Evolutionary conservation across 2,329 filamentous ascomycete species (phyloP), one percentile per base, ranked within the genome.

Genomic region (Knoxdaviesia capensis): DNA sequence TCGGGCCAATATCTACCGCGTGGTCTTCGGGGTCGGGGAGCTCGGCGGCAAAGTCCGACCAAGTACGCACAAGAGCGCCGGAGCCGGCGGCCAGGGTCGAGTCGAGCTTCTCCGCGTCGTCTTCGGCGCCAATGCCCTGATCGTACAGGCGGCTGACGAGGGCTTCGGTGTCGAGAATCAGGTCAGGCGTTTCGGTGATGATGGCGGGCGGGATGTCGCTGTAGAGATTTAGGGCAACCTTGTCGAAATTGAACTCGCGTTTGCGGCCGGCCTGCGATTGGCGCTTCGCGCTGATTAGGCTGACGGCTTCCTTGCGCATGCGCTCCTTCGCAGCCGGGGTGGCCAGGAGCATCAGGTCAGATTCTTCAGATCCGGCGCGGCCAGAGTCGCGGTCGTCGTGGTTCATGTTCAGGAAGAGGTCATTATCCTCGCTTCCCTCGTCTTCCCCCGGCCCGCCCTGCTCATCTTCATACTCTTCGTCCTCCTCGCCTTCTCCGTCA

Each of bases 131-230:
- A 9, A 76, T 65, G 1, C 71, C 71, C 44, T 76, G 69, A 39
- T 70, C 67, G 49, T 83, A 82, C 11, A 87, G 62, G 41, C 65
- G 65, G 40, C 67, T 66, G 35, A 93, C 61, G 36, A 84, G 59
- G 35, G 74, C 68, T 54, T 94, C 87, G 7, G 82, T 92, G 40
- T 72, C 66, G 33, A 92, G 60, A 38, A 94, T 74, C 20, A 93
- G 57, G 38, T 77, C 67, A 46, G 79, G 74, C 1, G 77, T 63
- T 58, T 94, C 88, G 5, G 66, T 65, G 38, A 92, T 62, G 11
- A 59, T 52, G 1, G 80, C 73, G 33, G 70, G 62, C 34, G 69
- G 69, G 58, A 67, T 56, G 54, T 62, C 55, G 5, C 44, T 54
- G 64, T 77, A 74, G 7, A 87, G 58, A 46, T 79, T 77, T 54